Evolutionary conservation across 2,329 filamentous ascomycete species (phyloP).

Genomic region (Sporothrix mexicana): DNA sequence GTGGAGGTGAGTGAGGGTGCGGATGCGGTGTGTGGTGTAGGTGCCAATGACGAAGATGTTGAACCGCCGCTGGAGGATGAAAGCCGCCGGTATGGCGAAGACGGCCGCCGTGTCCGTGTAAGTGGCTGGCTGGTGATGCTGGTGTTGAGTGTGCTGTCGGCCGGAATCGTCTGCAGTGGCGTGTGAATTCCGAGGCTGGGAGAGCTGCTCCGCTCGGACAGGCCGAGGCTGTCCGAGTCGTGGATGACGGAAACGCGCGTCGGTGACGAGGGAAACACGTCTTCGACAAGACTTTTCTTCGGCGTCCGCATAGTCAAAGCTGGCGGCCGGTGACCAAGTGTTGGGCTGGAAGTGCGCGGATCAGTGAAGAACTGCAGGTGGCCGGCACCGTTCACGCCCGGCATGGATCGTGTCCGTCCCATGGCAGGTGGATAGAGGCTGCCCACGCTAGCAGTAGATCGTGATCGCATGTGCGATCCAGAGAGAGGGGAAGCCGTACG

Average conservation of each 20-base stretch:
- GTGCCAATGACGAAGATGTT: conserved; percentile 40
- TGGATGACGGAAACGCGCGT: conserved; percentile 59
- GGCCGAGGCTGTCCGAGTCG: conserved; percentile 54
- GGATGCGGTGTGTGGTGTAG: conserved; percentile 5
- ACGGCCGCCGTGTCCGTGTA: conserved; percentile 51
- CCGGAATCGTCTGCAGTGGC: not conserved
- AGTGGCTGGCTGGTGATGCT: conserved; percentile 35
- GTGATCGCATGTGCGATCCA: conserved; percentile 62
- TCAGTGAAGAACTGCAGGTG: conserved; percentile 62
- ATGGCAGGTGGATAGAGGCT: conserved; percentile 51
- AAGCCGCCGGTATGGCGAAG: conserved; percentile 61
- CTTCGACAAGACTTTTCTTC: conserved; percentile 61
- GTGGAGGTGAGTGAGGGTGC: conserved; percentile 4
- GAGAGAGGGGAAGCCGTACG: conserved; percentile 67
- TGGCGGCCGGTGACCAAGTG: conserved; percentile 52
- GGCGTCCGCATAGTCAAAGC: conserved; percentile 45
- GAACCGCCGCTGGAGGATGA: conserved; percentile 16
- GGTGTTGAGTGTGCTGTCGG: conserved; percentile 39
- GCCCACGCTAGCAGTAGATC: conserved; percentile 61
- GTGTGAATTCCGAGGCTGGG: conserved; percentile 51
- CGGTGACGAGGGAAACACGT: conserved; percentile 64
- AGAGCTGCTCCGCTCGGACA: conserved; percentile 58
- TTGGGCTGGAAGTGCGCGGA: conserved; percentile 62
- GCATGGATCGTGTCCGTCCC: conserved; percentile 68
- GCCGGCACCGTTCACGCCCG: conserved; percentile 64